Base-by-base conservation (phyloP, 805 yeast species). In the Grigorovia humatica region DNA sequence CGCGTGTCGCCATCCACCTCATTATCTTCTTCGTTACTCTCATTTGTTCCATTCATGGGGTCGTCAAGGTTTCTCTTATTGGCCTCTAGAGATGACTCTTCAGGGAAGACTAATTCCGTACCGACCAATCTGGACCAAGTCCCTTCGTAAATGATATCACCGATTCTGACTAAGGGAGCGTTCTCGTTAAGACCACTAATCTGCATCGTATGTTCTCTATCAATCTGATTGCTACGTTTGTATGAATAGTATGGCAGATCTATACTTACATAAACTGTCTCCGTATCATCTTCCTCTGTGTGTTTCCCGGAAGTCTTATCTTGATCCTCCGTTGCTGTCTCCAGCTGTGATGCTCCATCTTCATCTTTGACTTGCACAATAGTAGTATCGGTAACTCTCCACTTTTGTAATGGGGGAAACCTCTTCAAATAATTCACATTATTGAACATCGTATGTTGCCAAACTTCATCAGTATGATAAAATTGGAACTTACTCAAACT, bases 51-150 rank as follows among this genome's bases (percentile, higher is more conserved):
- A 23, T 23, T 23, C 27, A 23, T 23, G 27, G 27, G 27, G 6
- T 23, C 12, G 12, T 32, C 30, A 13, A 30, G 42, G 9, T 43
- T 49, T 42, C 54, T 59, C 44, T 54, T 60, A 41, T 56, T 53
- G 32, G 58, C 30, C 11, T 30, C 41, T n/a, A 38, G 3, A 4
- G 51, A 51, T 5, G 68, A 62, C 20, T 62, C 66, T 46, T 62
- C 56, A 12, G 67, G 67, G 41, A 66, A 63, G 4, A 66, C 77
- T 44, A 79, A 62, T 55, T 80, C 96, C 0, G 95, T 85, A 0
- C 98, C 98, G 1, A 87, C 82, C 2, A 88, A 67, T 51, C 77
- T 77, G 44, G 76, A 74, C 96, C 97, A 90, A 20, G 73, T 70
- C 1, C 95, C 93, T 65, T 81, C 79, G 63, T 80, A 88, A 4